These are phyloP conservation scores for Terfezia claveryi DNA, from an alignment of 495 filamentous ascomycete species.

Conservation along the genomic window DNA sequence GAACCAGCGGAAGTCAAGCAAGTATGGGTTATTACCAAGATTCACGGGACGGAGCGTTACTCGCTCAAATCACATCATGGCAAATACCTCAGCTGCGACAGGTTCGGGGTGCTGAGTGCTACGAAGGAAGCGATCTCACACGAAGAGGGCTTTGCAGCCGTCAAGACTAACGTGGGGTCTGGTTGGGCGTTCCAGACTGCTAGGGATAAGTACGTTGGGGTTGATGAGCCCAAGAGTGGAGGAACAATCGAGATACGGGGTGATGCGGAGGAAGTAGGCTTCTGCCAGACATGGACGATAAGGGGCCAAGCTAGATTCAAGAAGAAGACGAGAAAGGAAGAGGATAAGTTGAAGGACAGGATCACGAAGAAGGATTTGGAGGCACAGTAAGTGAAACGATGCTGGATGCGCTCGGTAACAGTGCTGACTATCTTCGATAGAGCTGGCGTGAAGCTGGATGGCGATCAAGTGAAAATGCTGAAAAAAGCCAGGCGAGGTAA, in stretches of 20 bases:
- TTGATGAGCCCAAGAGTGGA: constrained; percentile 15
- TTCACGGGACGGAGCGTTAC: constrained; percentile 58
- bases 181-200: constrained; percentile 19
- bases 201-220: constrained; percentile 20
- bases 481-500: constrained; percentile 47
- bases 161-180: constrained; percentile 6
- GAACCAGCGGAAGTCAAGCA: constrained; percentile 89
- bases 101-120: constrained; percentile 54
- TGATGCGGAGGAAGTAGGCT: constrained; percentile 47
- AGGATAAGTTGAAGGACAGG: constrained; percentile 51
- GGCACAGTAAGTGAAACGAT: constrained; percentile 20
- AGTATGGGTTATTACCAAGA: constrained; percentile 76
- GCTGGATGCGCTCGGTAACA: no score
- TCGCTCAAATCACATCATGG: constrained; percentile 80
- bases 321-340: constrained; percentile 54
- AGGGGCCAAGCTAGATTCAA: constrained; percentile 93
- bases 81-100: constrained; percentile 70
- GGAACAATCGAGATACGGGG: constrained; percentile 41
- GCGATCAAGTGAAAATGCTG: constrained; percentile 64
- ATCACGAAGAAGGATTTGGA: constrained; percentile 77
- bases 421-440: constrained; percentile 24
- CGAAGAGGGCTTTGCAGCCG: constrained; percentile 47
- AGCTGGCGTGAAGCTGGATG: constrained; percentile 41
- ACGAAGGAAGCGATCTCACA: constrained; percentile 56
- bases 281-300: constrained; percentile 57